Base-by-base conservation (phyloP, 345 rosid genomes). In the Anastatica hierochuntica region DNA sequence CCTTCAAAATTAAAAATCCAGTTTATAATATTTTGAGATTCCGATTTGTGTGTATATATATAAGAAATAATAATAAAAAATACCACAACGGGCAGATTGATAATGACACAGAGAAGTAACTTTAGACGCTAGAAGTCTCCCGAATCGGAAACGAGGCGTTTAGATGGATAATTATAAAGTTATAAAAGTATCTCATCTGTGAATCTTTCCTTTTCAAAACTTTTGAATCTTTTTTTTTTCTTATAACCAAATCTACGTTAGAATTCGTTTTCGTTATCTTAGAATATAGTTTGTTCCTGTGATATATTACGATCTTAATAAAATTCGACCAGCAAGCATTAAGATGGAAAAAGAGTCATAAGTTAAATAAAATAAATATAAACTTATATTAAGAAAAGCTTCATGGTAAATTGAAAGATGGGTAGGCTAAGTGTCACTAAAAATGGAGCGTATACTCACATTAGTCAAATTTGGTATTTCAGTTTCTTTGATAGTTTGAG, bases 391-490 rank as follows among this genome's bases (percentile, higher is more conserved):
- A n/a, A n/a, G n/a, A n/a, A n/a, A n/a, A n/a, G n/a, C n/a, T n/a
- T n/a, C n/a, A n/a, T n/a, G n/a, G 38, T 30, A 49, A 27, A 39
- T 5, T 46, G 49, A 33, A 45, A 59, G 14, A 21, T 38, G 45
- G 72, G 66, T 67, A 46, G 72, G 72, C 72, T 53, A 60, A 60
- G 29, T 47, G 57, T 67, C 72, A 67, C 72, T 67, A 33, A 55
- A n/a, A n/a, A n/a, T n/a, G n/a, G n/a, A n/a, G 33, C 26, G 12
- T 13, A 35, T 40, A 60, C n/a, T n/a, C n/a, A n/a, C n/a, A 54
- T 31, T 40, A 60, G 72, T 67, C 66, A 54, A 67, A 54, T 33
- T 37, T 47, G 20, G 27, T 47, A 53, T 17, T 47, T 60, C 41
- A 11, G 47, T 60, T 67, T 67, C 66, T 41, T 67, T 27, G 41